Conservation (phyloP, 2,329 filamentous ascomycete species). For the Fusarium tanahbumbuense region DNA sequence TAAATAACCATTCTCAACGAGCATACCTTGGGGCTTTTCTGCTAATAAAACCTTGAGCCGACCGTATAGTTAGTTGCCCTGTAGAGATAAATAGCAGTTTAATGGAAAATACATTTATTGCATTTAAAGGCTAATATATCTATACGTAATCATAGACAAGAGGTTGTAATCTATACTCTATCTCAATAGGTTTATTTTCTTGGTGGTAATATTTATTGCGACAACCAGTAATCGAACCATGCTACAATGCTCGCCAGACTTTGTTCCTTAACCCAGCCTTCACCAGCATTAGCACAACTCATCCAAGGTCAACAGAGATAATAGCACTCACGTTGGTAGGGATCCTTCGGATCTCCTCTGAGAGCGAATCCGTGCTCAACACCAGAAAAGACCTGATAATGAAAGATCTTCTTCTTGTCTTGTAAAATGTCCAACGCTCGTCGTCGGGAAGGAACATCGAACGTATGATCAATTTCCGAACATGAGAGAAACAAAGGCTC, state of each 20-base stretch:
- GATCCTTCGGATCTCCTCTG: background rate
- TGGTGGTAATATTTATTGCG: background rate
- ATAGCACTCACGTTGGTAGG: slow-evolving; percentile 1
- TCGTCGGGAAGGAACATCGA: slow-evolving; percentile 8
- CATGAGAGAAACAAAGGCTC: slow-evolving; percentile 9
- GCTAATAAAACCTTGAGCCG: no score
- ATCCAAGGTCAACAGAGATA: no score
- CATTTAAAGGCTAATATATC: no score
- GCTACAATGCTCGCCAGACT: slow-evolving; percentile 4
- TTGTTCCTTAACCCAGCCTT: slow-evolving; percentile 11
- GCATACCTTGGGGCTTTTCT: no score
- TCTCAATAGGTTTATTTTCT: no score
- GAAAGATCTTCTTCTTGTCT: background rate
- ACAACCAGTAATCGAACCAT: slow-evolving; percentile 16
- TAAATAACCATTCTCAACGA: no score
- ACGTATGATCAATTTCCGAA: slow-evolving; percentile 11
- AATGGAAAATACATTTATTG: no score
- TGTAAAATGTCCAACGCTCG: slow-evolving; percentile 8
- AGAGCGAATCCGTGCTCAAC: slow-evolving; percentile 12
- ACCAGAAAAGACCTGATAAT: slow-evolving; percentile 8
- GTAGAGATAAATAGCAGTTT: no score
- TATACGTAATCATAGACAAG: no score
- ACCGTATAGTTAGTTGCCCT: no score
- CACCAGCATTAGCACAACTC: background rate
- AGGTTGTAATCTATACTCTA: no score